A percentile compares a stretch with the other conserved stretches of the same genome.
Conservation (phyloP, 306 rosid genomes). For the Urtica urens region DNA sequence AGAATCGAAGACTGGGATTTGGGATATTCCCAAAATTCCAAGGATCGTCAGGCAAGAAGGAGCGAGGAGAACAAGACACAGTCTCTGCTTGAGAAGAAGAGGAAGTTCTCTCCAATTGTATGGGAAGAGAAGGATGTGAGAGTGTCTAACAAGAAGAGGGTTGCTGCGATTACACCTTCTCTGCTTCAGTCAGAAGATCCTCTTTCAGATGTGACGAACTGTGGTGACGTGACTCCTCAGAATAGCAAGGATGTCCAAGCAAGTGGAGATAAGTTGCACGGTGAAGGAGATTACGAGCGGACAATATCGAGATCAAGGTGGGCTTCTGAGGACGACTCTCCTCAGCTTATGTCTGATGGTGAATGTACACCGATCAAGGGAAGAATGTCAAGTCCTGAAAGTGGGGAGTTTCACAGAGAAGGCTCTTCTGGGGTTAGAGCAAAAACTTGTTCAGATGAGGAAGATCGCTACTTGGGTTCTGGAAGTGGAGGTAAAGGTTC, state of each 20-base stretch:
- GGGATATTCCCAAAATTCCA: constrained; percentile 14
- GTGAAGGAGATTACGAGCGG: constrained; percentile 19
- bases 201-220: constrained; percentile 1
- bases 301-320: constrained; percentile 62
- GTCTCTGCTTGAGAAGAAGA: constrained; percentile 38
- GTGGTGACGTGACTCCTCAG: too few relatives aligned
- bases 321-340: constrained; percentile 46
- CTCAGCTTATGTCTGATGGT: constrained; percentile 20
- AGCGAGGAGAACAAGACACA: constrained; percentile 11
- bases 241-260: constrained; percentile 9
- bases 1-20: constrained; percentile 22
- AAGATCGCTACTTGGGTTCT: constrained; percentile 12
- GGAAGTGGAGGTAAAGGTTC: constrained; percentile 21
- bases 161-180: constrained; percentile 8
- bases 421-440: constrained; percentile 27
- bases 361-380: constrained; percentile 8
- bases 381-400: constrained; percentile 36
- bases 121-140: constrained; percentile 41
- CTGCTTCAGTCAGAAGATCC: constrained; percentile 2
- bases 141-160: constrained; percentile 19
- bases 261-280: constrained; percentile 6
- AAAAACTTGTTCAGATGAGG: constrained; percentile 31
- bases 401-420: constrained; percentile 36
- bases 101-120: constrained; percentile 54
- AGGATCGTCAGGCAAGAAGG: constrained; percentile 11